Base-by-base conservation (phyloP, 306 rosid genomes). In the Casuarina equisetifolia region DNA sequence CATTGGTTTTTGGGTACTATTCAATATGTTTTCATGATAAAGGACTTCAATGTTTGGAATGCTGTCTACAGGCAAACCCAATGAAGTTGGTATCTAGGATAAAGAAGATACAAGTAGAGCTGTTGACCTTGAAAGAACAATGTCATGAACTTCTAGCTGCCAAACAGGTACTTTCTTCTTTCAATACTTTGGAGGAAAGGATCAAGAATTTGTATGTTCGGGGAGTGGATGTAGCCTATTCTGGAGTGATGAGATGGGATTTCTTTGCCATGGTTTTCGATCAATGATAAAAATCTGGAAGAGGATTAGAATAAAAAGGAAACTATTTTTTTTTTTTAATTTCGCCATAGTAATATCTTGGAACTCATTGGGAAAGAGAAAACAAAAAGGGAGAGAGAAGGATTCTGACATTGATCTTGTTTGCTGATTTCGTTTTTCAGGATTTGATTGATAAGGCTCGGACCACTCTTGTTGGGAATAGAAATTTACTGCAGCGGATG, bases 371-470 rank as follows among this genome's bases (percentile, higher is more conserved):
- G 7, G 5, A 5, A 46, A 8, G 9, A 46, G 5, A n/a, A n/a
- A 5, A 16, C 4, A 51, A 5, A 4, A 6, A n/a, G 38, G 10
- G 36, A 39, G 19, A 45, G 69, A 63, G 69, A 6, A 2, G 70
- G 20, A 11, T 4, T 66, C 70, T 66, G 70, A 66, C 40, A 49
- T 66, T 67, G 49, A 17, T 66, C 12, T 6, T 64, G 11, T 11
- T 15, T 15, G 3, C 70, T 64, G 70, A 74, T 68, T 76, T 75
- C 38, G 38, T 73, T 70, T 25, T 84, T 78, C 83, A 94, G 98
- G 97, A 92, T 84, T 86, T 92, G 88, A 89, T 94, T 68, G 98
- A 94, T 80, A 82, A 89, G 81, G 95, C 98, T 63, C 90, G 89
- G 88, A 77, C 88, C 42, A 80, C 84, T 80, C 88, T 94, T 48